Base-by-base conservation (phyloP, 257 asterid genomes). In the Solanum chiquidenum region DNA sequence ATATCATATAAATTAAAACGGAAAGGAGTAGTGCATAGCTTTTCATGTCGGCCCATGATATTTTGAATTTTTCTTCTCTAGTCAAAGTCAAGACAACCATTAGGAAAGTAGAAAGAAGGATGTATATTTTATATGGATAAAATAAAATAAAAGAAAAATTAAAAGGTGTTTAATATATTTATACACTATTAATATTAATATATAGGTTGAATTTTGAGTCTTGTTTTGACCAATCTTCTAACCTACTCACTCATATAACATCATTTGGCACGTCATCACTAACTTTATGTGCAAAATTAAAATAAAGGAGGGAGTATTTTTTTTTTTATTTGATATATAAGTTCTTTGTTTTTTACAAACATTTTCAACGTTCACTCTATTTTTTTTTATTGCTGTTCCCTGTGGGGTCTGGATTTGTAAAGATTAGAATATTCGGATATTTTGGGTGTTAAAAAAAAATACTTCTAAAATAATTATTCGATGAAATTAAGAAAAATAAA, bases 231-330 rank as follows among this genome's bases (percentile, higher is more conserved):
- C 52, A 79, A 83, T 87, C 33, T 3, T 34, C 69, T 13, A 34
- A 31, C 77, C 33, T 64, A 33, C 38, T 40, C 0, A 14, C 29
- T 37, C 38, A 2, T 7, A 44, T n/a, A 66, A 38, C 40, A 62
- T 87, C 13, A 64, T 29, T 86, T 86, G 86, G 52, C 49, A 38
- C 79, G 80, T 86, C 74, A 86, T 4, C 85, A 5, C 11, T 76
- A 6, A 40, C 83, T 38, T 58, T 76, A 9, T 40, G 60, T 76
- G 27, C 84, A 76, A 76, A 76, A 40, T 40, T 23, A 76, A 76
- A 76, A 25, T 38, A 5, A 3, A 29, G 3, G 44, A 7, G 21
- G 18, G 4, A 20, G 9, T n/a, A 27, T 9, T 3, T 29, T 1
- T 29, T 1, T 40, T 77, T 69, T 13, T 2, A 25, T n/a, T 77